Conservation (phyloP, 2,329 filamentous ascomycete genomes). For the Aureobasidium melanogenum region DNA sequence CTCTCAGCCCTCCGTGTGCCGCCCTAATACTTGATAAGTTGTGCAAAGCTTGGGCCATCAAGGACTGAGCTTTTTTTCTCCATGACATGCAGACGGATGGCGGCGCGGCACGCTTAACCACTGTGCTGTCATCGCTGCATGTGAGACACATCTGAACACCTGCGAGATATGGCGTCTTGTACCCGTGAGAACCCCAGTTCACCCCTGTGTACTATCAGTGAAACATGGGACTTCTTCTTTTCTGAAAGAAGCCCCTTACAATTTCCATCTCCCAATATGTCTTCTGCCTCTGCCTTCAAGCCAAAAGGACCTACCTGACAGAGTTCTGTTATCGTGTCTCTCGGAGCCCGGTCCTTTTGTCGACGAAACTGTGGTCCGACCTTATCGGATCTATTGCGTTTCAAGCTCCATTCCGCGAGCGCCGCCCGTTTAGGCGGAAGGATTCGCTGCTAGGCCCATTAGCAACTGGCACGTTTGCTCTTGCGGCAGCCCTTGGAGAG, state of each 20-base stretch:
- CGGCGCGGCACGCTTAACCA: slow-evolving; percentile 8
- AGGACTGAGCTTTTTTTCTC: background rate
- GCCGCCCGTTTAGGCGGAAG: slow-evolving; percentile 7
- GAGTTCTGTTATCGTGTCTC: background rate
- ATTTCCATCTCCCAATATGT: background rate
- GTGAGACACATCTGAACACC: background rate
- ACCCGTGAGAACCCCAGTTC: slow-evolving; percentile 3
- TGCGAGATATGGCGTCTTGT: background rate
- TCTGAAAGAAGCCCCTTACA: background rate
- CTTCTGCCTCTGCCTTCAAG: background rate
- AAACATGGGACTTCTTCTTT: background rate
- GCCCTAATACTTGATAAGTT: background rate
- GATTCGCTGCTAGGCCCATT: slow-evolving; percentile 4
- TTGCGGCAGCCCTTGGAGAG: background rate
- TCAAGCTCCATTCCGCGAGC: background rate
- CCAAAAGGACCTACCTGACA: background rate
- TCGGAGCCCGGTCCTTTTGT: background rate
- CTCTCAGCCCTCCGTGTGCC: background rate
- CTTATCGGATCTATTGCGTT: background rate
- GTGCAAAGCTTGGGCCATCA: background rate
- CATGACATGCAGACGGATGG: slow-evolving; percentile 4
- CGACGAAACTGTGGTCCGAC: background rate
- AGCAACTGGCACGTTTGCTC: background rate
- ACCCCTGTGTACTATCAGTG: background rate
- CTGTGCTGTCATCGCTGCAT: background rate